Evolutionary conservation across 495 filamentous ascomycete species (phyloP), one percentile per base, ranked within the genome.

Genomic region (Oleoguttula mirabilis): DNA sequence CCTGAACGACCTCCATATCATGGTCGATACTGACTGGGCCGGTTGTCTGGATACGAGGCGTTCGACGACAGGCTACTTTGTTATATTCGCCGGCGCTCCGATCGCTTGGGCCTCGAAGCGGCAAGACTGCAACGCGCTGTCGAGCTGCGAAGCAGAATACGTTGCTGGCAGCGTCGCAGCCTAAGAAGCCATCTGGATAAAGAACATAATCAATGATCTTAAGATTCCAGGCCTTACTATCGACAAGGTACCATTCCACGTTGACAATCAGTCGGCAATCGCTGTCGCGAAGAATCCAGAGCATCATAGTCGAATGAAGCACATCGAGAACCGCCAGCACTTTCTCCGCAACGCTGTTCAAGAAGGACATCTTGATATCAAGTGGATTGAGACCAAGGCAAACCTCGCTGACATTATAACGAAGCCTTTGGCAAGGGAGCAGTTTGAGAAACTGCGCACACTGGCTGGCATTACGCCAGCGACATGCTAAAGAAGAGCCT

Each of bases 181-280:
- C 4, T 66, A 65, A 51, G 64, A 68, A 50, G 54, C 60, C 3
- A 55, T 67, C 20, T 66, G 56, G 57, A 36, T 67, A 24, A 32
- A 45, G 50, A 56, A 45, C 30, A 46, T 66, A 7, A 53, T 63
- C 12, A 47, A 54, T 31, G 56, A 62, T 35, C 39, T 62, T 11
- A 52, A 55, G 21, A 47, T 48, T 32, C 32, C 27, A 10, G 17
- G 24, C 6, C 14, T 30, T 6, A 7, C 4, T 20, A 11, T 16
- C 21, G 17, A 28, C n/a, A 16, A 41, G 14, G 20, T 38, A 17
- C 35, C 27, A 6, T 30, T 54, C 15, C 50, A 32, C 23, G 36
- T 27, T 5, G 56, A 64, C 35, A 61, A 63, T 35, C 45, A 60
- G 43, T 56, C 45, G 28, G 60, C 61, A 22, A 57, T 65, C 12